Conservation (phyloP, 169 alveolate genomes). For the Plasmodium reichenowi region DNA sequence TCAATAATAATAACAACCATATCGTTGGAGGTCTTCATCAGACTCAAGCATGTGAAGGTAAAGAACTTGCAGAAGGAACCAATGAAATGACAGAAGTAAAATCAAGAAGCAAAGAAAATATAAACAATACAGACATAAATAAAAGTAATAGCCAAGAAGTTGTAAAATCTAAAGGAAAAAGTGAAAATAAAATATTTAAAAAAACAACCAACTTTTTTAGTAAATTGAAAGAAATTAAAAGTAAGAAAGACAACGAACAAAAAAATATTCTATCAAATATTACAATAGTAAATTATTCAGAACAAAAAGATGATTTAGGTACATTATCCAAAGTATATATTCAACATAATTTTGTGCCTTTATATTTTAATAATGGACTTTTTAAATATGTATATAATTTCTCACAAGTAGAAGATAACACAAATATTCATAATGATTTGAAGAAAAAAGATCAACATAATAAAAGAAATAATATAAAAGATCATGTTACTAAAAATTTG, state of each 20-base stretch:
- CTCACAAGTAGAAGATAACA: not conserved
- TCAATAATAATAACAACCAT: not conserved
- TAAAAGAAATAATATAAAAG: too few species aligned
- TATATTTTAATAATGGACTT: constrained; percentile 47
- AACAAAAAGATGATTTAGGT: not conserved
- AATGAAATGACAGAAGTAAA: not conserved
- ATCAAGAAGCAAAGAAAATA: not conserved
- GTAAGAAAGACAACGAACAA: not conserved
- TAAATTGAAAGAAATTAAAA: not conserved
- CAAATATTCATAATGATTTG: not conserved
- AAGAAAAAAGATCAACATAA: too few species aligned
- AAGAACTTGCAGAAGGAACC: too few species aligned
- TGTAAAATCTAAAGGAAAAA: not conserved
- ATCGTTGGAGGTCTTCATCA: not conserved
- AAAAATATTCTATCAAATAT: not conserved
- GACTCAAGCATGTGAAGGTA: too few species aligned
- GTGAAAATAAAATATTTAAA: not conserved
- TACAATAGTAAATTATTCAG: not conserved
- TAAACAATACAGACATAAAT: not conserved
- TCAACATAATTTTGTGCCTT: constrained; percentile 29
- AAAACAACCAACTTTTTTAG: not conserved
- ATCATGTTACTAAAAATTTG: not conserved
- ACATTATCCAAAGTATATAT: not conserved
- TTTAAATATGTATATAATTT: constrained; percentile 44
- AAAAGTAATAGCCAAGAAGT: not conserved